Evolutionary conservation across 73 alveolate species (phyloP).

Genomic region (Blepharisma japonicum): DNA sequence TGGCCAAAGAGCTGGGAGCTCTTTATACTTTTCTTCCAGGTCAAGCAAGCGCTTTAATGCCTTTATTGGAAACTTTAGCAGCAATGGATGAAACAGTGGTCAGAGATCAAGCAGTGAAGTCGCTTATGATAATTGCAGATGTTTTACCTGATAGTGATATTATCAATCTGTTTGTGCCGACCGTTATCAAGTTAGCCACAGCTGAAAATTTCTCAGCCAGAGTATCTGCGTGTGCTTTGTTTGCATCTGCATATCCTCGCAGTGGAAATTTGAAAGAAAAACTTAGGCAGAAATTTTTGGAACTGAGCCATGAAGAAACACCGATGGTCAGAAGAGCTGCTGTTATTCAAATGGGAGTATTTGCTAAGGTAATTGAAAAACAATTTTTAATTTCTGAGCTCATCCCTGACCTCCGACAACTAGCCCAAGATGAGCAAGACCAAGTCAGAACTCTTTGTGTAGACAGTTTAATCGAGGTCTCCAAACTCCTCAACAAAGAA

Average conservation of each 20-base stretch:
- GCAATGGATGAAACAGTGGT: slow-evolving; percentile 80
- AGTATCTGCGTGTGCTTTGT: slow-evolving; percentile 92
- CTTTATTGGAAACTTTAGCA: slow-evolving; percentile 62
- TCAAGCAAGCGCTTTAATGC: slow-evolving; percentile 38
- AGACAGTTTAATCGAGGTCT: slow-evolving; percentile 83
- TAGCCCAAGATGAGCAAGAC: slow-evolving; percentile 92
- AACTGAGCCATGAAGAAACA: slow-evolving; percentile 95
- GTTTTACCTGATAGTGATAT: slow-evolving; percentile 67
- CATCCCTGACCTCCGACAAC: slow-evolving; percentile 82
- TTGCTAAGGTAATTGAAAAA: slow-evolving; percentile 89
- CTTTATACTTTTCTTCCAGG: slow-evolving; percentile 37
- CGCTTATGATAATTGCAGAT: slow-evolving; percentile 62
- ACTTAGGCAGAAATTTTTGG: slow-evolving; percentile 88
- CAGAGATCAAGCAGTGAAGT: slow-evolving; percentile 75
- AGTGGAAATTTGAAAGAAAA: slow-evolving; percentile 91
- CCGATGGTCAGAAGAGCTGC: slow-evolving; percentile 98
- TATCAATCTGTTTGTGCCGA: slow-evolving; percentile 71
- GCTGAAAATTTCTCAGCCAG: slow-evolving; percentile 93
- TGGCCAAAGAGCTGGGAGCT: slow-evolving; percentile 71
- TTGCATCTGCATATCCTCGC: slow-evolving; percentile 84
- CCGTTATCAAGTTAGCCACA: slow-evolving; percentile 78
- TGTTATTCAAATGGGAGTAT: slow-evolving; percentile 88
- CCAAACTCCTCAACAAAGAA: slow-evolving; percentile 83
- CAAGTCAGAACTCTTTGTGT: slow-evolving; percentile 90
- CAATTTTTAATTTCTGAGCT: slow-evolving; percentile 81